A percentile compares a stretch with the other conserved stretches of the same genome.
phyloP scores from a whole-genome alignment of 2,329 filamentous ascomycete species.

The Fusarium torulosum region DNA sequence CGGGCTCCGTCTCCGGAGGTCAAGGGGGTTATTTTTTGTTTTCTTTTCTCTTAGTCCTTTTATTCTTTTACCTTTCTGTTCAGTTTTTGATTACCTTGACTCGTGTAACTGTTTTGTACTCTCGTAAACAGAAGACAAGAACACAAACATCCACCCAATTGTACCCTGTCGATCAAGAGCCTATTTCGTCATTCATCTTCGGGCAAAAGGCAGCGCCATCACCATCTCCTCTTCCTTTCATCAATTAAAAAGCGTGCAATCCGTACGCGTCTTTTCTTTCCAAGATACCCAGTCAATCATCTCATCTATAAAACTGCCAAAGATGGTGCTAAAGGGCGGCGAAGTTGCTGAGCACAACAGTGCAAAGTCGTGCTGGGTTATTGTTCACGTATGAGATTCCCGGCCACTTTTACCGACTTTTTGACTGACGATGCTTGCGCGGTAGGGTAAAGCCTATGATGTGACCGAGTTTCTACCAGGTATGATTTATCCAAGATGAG shows the following conservation, averaged over 20 bases:
- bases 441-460: slow-evolving; percentile 83
- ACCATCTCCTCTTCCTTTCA: neutral
- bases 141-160: neutral
- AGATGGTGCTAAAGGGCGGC: slow-evolving; percentile 62
- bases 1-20: slow-evolving; percentile 26
- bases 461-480: slow-evolving; percentile 89
- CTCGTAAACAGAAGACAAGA: neutral
- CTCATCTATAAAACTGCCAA: slow-evolving; percentile 22
- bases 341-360: slow-evolving; percentile 79
- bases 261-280: neutral
- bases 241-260: slow-evolving; percentile 2
- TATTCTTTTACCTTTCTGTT: slow-evolving; percentile 2
- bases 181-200: slow-evolving; percentile 40
- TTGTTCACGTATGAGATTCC: slow-evolving; percentile 74
- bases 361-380: slow-evolving; percentile 90
- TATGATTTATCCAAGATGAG: slow-evolving; percentile 50
- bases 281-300: neutral
- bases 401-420: slow-evolving; percentile 10
- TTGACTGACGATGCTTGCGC: slow-evolving; percentile 34
- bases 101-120: neutral
- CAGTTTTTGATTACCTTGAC: neutral
- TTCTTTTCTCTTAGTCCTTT: neutral
- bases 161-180: slow-evolving; percentile 22
- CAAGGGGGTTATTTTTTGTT: slow-evolving; percentile 2
- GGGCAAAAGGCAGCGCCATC: slow-evolving; percentile 41